Base-by-base conservation (phyloP, 2,329 filamentous ascomycete genomes). In the Penicillium corylophilum region DNA sequence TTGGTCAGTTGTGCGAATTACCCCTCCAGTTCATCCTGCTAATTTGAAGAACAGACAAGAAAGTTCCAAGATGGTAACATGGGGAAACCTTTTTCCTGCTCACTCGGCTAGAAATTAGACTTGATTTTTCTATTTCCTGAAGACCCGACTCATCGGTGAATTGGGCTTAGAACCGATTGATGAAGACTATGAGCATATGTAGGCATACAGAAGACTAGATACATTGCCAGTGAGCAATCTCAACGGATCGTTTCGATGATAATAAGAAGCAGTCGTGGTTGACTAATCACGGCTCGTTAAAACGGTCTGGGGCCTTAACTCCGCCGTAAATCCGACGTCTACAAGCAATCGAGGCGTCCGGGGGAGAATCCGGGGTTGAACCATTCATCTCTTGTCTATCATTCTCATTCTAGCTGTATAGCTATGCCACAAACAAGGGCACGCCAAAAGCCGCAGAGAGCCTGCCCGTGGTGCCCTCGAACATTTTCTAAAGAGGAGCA, bases 401-500 rank as follows among this genome's bases (percentile, higher is more conserved):
- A 38, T 20, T 20, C 26, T 46, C 28, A 38, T 20, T 20, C 26
- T 13, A 38, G 9, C 36, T 20, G 47, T 52, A 44, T 44, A 38
- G 9, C 41, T 20, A 52, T 52, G 50, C 50, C 39, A 18, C 35
- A 52, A 24, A 44, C 44, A 28, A 38, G 44, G 9, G 16, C 20
- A 33, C 44, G 50, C 12, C 15, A 28, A 29, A 48, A 44, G 20
- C 45, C 31, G 20, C 44, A 56, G 38, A 51, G 57, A 4, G 42
- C 52, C 20, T 67, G 63, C 42, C 54, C 59, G 12, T 61, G 59
- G 40, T 68, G 64, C 50, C 59, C 52, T 8, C 49, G 56, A 18
- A 57, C 55, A 1, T 70, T 70, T 39, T 54, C 59, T 10, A 70
- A 67, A 50, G 64, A 64, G 13, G 67, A 70, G 28, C 67, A 70